Percentiles rank a stretch among this genome's conserved stretches.
Conservation (phyloP, 164 flowering plant genomes). For the Stephania yunnanensis region DNA sequence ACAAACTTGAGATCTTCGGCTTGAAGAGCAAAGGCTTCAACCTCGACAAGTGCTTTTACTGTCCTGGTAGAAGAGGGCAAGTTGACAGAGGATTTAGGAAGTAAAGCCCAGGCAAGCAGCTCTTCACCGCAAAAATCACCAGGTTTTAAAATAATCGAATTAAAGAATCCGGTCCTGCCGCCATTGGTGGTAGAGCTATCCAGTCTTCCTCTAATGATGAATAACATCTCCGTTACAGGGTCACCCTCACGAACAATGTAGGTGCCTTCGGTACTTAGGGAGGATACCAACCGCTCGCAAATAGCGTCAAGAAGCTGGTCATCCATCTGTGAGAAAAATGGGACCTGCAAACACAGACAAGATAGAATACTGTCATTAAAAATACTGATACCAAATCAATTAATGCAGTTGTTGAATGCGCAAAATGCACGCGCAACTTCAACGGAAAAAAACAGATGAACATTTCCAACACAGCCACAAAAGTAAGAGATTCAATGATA, state of each 20-base stretch:
- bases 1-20: constrained; percentile 92
- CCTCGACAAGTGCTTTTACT: constrained; percentile 66
- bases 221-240: constrained; percentile 89
- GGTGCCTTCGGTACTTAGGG: constrained; percentile 74
- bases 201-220: constrained; percentile 78
- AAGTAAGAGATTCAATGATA: background rate
- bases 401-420: background rate
- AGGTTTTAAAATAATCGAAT: constrained; percentile 65
- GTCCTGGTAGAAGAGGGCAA: constrained; percentile 87
- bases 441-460: background rate
- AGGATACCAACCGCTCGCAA: constrained; percentile 83
- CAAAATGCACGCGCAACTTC: background rate
- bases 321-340: constrained; percentile 95
- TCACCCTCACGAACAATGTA: constrained; percentile 92
- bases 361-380: background rate
- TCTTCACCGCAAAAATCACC: constrained; percentile 96
- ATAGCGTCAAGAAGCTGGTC: constrained; percentile 95
- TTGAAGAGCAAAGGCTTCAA: constrained; percentile 77
- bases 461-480: background rate
- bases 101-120: constrained; percentile 83
- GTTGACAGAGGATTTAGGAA: constrained; percentile 60
- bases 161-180: constrained; percentile 87
- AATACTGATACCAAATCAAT: background rate
- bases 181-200: constrained; percentile 94
- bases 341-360: constrained; percentile 53